A percentile compares a stretch with the other conserved stretches of the same genome.
Conservation (phyloP, 768 basidiomycete species). For the Paxillus involutus region DNA sequence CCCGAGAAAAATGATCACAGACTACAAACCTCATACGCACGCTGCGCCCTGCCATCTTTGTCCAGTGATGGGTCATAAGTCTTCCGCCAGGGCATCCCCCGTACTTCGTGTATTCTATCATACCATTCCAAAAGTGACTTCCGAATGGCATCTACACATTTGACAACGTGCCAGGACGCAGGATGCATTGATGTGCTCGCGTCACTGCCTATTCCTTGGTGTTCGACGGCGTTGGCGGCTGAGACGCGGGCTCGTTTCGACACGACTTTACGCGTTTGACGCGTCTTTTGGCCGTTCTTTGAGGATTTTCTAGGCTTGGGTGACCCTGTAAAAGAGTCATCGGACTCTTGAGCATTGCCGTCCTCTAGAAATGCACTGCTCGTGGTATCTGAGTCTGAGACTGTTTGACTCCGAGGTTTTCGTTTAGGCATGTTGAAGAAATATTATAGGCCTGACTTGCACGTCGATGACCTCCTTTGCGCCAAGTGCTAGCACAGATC, state of each 20-base stretch:
- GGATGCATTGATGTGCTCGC: conserved; percentile 34
- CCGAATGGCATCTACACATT: conserved; percentile 39
- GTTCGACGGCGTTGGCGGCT: not conserved
- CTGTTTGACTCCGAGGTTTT: conserved; percentile 9
- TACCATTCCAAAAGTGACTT: conserved; percentile 70
- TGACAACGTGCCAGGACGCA: conserved; percentile 49
- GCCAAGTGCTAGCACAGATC: not conserved
- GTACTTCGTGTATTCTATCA: conserved; percentile 55
- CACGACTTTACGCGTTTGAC: conserved; percentile 12
- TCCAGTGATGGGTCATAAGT: conserved; percentile 54
- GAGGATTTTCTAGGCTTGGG: conserved; percentile 2
- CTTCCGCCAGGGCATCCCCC: conserved; percentile 94
- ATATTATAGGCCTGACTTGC: too few species aligned
- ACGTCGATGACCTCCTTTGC: too few species aligned
- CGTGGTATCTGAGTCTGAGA: conserved; percentile 12
- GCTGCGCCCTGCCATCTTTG: conserved; percentile 66
- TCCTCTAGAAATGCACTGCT: conserved; percentile 5
- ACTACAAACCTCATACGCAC: conserved; percentile 84
- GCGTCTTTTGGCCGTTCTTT: conserved; percentile 14
- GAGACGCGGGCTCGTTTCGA: conserved; percentile 11
- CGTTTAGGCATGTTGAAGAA: conserved; percentile 29
- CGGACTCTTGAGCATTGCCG: conserved; percentile 15
- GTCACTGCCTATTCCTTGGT: not conserved
- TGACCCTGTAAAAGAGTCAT: conserved; percentile 20
- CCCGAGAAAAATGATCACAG: not conserved